phyloP scores from a whole-genome alignment of 176 grass and related monocot genomes.

The sorghum (Sorghum bicolor) region Sorghum_bicolor_NCBIv3 NC_012875.2:2928501-2929000 shows the following conservation, averaged over 20 bases:
- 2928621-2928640: neutral
- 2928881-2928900: slow-evolving; percentile 8
- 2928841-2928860: slow-evolving; percentile 19
- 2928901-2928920: slow-evolving; percentile 2
- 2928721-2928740: neutral
- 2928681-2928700: neutral
- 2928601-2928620: neutral
- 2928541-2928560: too few relatives aligned
- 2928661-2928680: neutral
- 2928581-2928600: too few relatives aligned
- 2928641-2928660: neutral
- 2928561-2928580: too few relatives aligned
- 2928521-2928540: too few relatives aligned
- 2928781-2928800: neutral
- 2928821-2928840: slow-evolving; percentile 1
- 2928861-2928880: slow-evolving; percentile 5
- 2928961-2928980: neutral
- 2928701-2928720: neutral
- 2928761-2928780: neutral
- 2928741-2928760: neutral
- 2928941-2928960: slow-evolving; percentile 10
- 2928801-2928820: slow-evolving; percentile 27
- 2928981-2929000: neutral
- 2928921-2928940: neutral
- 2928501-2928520: too few relatives aligned